These are phyloP conservation scores for Ophioceras dolichostomum DNA, from an alignment of 2,329 filamentous ascomycete genomes.

Conservation along the genomic window DNA sequence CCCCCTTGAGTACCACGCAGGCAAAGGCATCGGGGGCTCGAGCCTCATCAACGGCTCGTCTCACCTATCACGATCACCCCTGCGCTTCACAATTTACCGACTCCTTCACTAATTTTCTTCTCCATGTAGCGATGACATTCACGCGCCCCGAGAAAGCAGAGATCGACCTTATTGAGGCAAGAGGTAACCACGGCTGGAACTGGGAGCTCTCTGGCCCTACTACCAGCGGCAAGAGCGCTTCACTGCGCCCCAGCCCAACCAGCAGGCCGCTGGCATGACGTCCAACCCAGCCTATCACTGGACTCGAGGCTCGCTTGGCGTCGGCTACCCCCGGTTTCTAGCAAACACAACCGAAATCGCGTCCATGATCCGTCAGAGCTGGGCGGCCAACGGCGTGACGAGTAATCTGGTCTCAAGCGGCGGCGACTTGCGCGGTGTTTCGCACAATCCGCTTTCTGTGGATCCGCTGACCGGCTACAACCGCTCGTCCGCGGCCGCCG, in stretches of 20 bases:
- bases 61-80: too few relatives aligned
- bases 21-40: conserved; percentile 31
- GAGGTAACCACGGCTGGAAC: conserved; percentile 16
- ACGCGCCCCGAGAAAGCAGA: conserved; percentile 16
- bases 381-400: conserved; percentile 16
- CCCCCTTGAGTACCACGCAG: conserved; percentile 23
- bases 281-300: conserved; percentile 23
- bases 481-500: conserved; percentile 25
- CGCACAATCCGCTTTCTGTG: conserved; percentile 24
- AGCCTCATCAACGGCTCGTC: too few relatives aligned
- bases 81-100: too few relatives aligned
- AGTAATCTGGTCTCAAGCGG: conserved; percentile 24
- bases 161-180: conserved; percentile 19
- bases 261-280: conserved; percentile 16
- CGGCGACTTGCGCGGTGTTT: conserved; percentile 23
- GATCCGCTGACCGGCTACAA: conserved; percentile 20
- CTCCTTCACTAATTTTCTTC: too few relatives aligned
- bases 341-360: conserved; percentile 18
- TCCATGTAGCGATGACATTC: too few relatives aligned
- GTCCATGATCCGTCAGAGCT: conserved; percentile 16
- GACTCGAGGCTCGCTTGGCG: conserved; percentile 18
- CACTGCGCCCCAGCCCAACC: conserved; percentile 4
- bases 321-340: conserved; percentile 21
- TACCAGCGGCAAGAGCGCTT: conserved; percentile 14
- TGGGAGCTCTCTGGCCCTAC: conserved; percentile 11